Conservation (phyloP, 2,329 filamentous ascomycete species). For the Geosmithia putterillii region DNA sequence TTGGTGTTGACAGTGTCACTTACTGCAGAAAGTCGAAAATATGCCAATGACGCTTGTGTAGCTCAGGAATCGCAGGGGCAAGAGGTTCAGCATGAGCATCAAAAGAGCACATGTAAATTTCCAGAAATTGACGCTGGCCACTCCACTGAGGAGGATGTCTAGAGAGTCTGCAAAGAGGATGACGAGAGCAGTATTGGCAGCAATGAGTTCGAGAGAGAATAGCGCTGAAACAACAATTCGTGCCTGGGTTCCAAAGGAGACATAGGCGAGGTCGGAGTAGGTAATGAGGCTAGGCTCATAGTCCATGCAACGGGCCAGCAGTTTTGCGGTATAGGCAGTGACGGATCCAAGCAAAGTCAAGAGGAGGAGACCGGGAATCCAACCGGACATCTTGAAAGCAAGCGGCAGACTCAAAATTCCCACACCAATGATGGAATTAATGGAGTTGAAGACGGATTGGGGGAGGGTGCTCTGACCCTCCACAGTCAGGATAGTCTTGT, state of each 20-base stretch:
- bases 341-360: conserved; percentile 61
- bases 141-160: conserved; percentile 60
- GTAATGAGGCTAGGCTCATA: conserved; percentile 78
- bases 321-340: conserved; percentile 75
- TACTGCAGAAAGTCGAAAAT: conserved; percentile 75
- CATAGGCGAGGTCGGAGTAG: conserved; percentile 85
- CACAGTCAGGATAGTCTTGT: conserved; percentile 70
- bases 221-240: conserved; percentile 73
- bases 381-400: conserved; percentile 77
- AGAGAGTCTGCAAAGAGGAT: conserved; percentile 92
- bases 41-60: conserved; percentile 93
- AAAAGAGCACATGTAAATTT: conserved; percentile 73
- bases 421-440: conserved; percentile 84
- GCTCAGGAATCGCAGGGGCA: conserved; percentile 72
- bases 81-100: conserved; percentile 70
- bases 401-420: conserved; percentile 81
- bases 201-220: conserved; percentile 79
- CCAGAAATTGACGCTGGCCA: conserved; percentile 58
- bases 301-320: conserved; percentile 81
- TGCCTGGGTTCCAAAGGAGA: conserved; percentile 75
- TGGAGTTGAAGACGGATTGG: conserved; percentile 93
- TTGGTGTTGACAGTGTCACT: conserved; percentile 23
- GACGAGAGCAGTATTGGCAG: conserved; percentile 77
- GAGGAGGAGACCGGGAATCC: conserved; percentile 70
- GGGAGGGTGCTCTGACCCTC: conserved; percentile 91